Evolutionary conservation across 129 eudicot species (phyloP), one percentile per base, ranked within the genome.

Genomic region (sunflower (Helianthus annuus)): DNA sequence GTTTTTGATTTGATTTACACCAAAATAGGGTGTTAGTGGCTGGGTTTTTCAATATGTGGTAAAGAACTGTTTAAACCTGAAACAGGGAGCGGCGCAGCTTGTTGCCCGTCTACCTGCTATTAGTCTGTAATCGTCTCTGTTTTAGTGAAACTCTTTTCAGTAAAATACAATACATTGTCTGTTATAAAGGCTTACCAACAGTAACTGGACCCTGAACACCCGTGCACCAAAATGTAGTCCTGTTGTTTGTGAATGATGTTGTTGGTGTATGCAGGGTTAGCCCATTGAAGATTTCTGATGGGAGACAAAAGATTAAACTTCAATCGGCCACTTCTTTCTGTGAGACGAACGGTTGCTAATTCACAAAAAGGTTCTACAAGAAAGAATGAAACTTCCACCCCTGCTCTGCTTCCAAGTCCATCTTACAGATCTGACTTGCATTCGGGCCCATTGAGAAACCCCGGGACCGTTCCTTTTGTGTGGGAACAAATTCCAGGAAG

Each of bases 401-500:
- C 81, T 16, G 58, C 38, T 48, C 39, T 78, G 68, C 85, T 84
- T 54, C 80, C 68, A 7, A 81, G 72, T 71, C 88, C 94, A 59
- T 73, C 72, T 56, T 78, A 74, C 52, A 84, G 49, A 77, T 77
- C 97, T 15, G 97, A 89, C 46, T 67, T 83, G 70, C 77, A 85
- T 71, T 86, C 96, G 5, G 95, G 95, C 6, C 90, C 95, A 17
- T 54, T 89, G 27, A 77, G 90, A 5, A 79, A 87, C 40, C 82
- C 92, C 0, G 97, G 95, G 44, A 75, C 74, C 19, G 92, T 93
- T 67, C 98, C 98, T 24, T 93, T 93, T 61, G 67, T 54, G 12
- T 93, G 98, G 98, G 98, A 93, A 76, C 84, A 80, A 44, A 82
- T 38, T 69, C 98, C 98, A 6, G 98, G 98, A 82, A 82, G 73